Base-by-base conservation (phyloP, 257 asterid species). In the Fraxinus americana region DNA sequence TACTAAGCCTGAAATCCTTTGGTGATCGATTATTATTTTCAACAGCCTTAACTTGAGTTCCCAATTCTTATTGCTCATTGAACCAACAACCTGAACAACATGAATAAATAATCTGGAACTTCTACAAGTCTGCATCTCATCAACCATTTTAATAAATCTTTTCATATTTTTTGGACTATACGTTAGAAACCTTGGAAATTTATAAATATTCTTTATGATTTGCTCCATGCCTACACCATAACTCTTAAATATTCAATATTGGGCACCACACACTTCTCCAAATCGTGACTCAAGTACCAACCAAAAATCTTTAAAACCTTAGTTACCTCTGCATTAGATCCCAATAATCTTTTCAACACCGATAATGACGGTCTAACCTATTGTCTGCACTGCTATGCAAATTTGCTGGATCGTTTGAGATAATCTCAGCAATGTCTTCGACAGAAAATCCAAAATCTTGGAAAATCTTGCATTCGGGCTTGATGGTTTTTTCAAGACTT, bases 131-230 rank as follows among this genome's bases (percentile, higher is more conserved):
- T 45, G 45, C 72, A 67, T 67, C 19, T 67, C 43, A 29, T 67
- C 72, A 36, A 48, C 76, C 3, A 12, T 76, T 30, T 38, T 77
- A 72, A 79, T 73, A 35, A 63, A 39, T 75, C 67, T 63, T 65
- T 71, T 71, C 78, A 83, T 52, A n/a, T 38, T 76, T 13, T 76
- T 79, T 2, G 86, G 79, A 35, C 10, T 75, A 63, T 17, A 13
- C 77, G 72, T 38, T 70, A 76, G n/a, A 75, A 83, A 75, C 39
- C 83, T 75, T 0, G 86, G 86, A 76, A 4, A 52, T 10, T 1
- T 29, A 38, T 45, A 72, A 4, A 83, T 12, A 27, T 2, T 16
- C 41, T 7, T 30, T 5, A 27, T 27, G 10, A 75, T 34, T 30
- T 76, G 75, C 2, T 70, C 63, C 41, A 19, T 45, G 17, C 65